Conservation (phyloP, 805 yeast species). For the Candida sakaeoensis region DNA sequence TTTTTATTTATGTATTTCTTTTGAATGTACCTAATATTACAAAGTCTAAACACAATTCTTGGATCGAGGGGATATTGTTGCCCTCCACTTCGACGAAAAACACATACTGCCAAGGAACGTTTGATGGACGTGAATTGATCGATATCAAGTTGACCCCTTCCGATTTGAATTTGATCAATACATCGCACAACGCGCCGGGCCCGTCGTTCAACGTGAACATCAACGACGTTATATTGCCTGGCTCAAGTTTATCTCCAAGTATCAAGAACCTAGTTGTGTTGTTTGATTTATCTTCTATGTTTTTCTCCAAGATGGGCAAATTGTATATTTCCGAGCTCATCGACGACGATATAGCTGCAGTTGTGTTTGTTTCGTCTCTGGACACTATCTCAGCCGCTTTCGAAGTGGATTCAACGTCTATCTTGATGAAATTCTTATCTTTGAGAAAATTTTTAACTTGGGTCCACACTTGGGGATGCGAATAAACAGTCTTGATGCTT, state of each 20-base stretch:
- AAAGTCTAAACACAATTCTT: constrained; percentile 43
- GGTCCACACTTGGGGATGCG: constrained; percentile 99
- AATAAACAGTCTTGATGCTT: constrained; percentile 58
- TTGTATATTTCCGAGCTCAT: constrained; percentile 61
- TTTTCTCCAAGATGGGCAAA: constrained; percentile 49
- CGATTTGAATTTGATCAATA: constrained; percentile 53
- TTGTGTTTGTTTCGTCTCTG: constrained; percentile 30
- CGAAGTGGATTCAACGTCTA: constrained; percentile 79
- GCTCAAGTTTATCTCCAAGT: constrained; percentile 38
- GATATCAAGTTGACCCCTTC: constrained; percentile 62
- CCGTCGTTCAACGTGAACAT: constrained; percentile 64
- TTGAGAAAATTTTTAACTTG: constrained; percentile 64
- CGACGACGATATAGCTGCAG: constrained; percentile 71
- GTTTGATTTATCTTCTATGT: constrained; percentile 67
- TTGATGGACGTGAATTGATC: constrained; percentile 76
- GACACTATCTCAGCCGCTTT: constrained; percentile 71
- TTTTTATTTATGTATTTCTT: constrained; percentile 24
- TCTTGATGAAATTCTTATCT: constrained; percentile 24
- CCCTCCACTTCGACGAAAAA: constrained; percentile 74
- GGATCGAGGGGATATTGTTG: constrained; percentile 22
- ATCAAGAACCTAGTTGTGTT: constrained; percentile 87
- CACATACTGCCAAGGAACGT: constrained; percentile 73
- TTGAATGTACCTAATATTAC: constrained; percentile 59
- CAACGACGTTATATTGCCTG: constrained; percentile 48
- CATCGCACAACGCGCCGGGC: constrained; percentile 73